Evolutionary conservation across 2,329 filamentous ascomycete genomes (phyloP).

Genomic region (Neospermospora avenae): DNA sequence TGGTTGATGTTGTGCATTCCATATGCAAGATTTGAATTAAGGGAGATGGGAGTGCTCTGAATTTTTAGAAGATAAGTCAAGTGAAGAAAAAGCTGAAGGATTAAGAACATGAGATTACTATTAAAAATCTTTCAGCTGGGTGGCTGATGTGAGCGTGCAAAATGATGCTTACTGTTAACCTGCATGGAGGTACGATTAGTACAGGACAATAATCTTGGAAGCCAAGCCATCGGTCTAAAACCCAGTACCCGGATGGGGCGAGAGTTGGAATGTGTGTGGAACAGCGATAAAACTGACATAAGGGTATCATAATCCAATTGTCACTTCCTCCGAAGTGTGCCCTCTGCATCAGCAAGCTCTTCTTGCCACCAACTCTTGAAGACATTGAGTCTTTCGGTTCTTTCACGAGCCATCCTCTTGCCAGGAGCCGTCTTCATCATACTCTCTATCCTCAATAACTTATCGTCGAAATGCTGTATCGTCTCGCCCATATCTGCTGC

Average conservation of each 20-base stretch:
- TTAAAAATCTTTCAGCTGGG: neutral
- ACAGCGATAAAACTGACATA: conserved; percentile 10
- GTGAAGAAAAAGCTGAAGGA: neutral
- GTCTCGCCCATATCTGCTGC: conserved; percentile 57
- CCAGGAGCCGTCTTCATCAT: conserved; percentile 64
- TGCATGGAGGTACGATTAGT: neutral
- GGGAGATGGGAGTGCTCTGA: neutral
- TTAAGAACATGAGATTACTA: neutral
- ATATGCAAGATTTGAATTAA: neutral
- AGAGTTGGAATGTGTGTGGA: neutral
- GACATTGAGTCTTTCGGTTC: conserved; percentile 49
- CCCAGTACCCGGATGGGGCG: conserved; percentile 8
- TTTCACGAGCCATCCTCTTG: conserved; percentile 48
- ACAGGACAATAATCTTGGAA: neutral
- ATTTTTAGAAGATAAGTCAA: neutral
- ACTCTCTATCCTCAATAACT: conserved; percentile 61
- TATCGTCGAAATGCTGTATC: conserved; percentile 75
- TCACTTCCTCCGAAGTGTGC: conserved; percentile 25
- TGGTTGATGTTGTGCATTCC: neutral
- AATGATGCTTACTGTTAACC: neutral
- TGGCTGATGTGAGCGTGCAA: conserved; percentile 3
- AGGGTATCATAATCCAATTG: conserved; percentile 14
- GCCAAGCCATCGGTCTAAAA: conserved; percentile 1
- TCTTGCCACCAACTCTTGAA: conserved; percentile 59
- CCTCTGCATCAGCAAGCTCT: conserved; percentile 40